These are phyloP conservation scores for Iris pallida DNA, from an alignment of 116 monocot species.

Conservation along the genomic window DNA sequence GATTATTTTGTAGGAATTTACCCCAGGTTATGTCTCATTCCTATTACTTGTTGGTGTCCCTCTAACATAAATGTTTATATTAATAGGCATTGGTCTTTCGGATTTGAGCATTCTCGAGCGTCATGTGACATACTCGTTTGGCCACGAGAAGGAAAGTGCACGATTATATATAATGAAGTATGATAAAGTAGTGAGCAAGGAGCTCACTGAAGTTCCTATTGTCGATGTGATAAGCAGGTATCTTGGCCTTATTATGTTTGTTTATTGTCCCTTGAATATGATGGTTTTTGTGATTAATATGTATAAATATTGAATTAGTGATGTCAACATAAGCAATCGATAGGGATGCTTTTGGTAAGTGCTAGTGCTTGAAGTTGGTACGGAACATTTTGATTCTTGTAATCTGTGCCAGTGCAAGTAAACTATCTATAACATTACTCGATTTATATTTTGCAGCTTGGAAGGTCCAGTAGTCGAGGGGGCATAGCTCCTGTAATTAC, in stretches of 20 bases:
- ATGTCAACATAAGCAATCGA: no score
- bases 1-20: no score
- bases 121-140: constrained; percentile 43
- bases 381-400: neutral
- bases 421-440: neutral
- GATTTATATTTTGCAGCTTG: constrained; percentile 32
- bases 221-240: constrained; percentile 41
- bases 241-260: neutral
- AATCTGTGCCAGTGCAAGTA: neutral
- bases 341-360: no score
- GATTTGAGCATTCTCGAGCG: constrained; percentile 32
- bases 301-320: neutral
- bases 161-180: constrained; percentile 54
- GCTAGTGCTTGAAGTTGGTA: neutral
- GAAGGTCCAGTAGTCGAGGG: constrained; percentile 34
- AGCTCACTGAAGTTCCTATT: constrained; percentile 36
- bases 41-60: no score
- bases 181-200: constrained; percentile 7
- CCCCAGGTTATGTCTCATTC: no score
- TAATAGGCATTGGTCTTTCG: constrained; percentile 41
- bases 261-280: neutral
- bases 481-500: constrained; percentile 21
- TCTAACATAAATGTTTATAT: neutral
- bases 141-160: constrained; percentile 35
- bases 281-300: neutral